Evolutionary conservation across 2,329 filamentous ascomycete species (phyloP).

Genomic region (Blumeriella jaapii): DNA sequence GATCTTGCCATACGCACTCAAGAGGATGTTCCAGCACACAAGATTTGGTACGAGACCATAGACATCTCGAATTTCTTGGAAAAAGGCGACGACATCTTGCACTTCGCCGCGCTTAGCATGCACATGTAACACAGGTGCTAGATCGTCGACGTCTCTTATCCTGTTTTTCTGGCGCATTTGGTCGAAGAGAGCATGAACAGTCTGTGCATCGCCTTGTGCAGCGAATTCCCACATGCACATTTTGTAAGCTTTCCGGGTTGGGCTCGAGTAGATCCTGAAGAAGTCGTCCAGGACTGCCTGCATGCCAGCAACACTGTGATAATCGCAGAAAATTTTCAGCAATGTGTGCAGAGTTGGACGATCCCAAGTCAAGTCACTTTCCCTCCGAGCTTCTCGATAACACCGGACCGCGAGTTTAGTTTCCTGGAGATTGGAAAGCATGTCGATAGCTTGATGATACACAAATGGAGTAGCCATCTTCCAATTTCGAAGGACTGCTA

Average conservation of each 20-base stretch:
- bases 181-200: constrained; percentile 34
- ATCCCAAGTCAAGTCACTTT: constrained; percentile 10
- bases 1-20: constrained; percentile 57
- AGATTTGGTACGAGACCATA: constrained; percentile 46
- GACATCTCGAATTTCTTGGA: constrained; percentile 46
- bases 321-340: constrained; percentile 24
- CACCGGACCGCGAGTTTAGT: constrained; percentile 13
- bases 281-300: constrained; percentile 30
- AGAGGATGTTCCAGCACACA: constrained; percentile 62
- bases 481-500: constrained; percentile 18
- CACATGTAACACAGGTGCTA: constrained; percentile 55
- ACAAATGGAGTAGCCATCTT: constrained; percentile 8
- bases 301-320: constrained; percentile 27
- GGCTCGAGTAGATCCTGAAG: constrained; percentile 23
- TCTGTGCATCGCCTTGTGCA: constrained; percentile 33
- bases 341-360: constrained; percentile 20
- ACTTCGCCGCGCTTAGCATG: constrained; percentile 60
- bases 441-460: constrained; percentile 14
- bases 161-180: constrained; percentile 21
- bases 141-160: constrained; percentile 12
- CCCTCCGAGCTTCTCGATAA: constrained; percentile 18
- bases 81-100: constrained; percentile 43
- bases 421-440: constrained; percentile 15
- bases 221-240: constrained; percentile 32
- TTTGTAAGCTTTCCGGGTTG: constrained; percentile 23